These are phyloP conservation scores for Tylopilus balloui DNA, from an alignment of 768 basidiomycete genomes.

Conservation along the genomic window DNA sequence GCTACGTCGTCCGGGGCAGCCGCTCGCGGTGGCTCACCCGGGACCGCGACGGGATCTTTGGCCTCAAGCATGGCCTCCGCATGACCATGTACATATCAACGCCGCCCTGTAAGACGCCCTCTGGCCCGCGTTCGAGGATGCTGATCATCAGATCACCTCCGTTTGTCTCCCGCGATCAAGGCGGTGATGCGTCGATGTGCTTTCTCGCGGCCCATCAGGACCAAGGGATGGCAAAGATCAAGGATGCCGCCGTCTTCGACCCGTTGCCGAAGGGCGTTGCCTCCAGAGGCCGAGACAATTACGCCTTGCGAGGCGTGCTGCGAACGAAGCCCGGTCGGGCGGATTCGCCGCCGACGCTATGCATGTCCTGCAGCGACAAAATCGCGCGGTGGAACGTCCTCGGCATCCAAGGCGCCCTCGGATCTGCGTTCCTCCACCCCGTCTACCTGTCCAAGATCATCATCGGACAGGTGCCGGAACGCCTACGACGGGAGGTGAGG, in stretches of 20 bases:
- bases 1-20: slow-evolving; percentile 16
- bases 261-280: slow-evolving; percentile 36
- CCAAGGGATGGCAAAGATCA: slow-evolving; percentile 63
- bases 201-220: slow-evolving; percentile 75
- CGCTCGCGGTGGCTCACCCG: slow-evolving; percentile 49
- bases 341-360: slow-evolving; percentile 77
- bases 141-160: slow-evolving; percentile 1
- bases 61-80: slow-evolving; percentile 42
- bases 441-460: slow-evolving; percentile 64
- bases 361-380: slow-evolving; percentile 95
- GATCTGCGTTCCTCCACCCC: slow-evolving; percentile 49
- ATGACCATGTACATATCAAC: slow-evolving; percentile 77
- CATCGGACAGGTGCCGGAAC: slow-evolving; percentile 62
- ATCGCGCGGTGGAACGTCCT: slow-evolving; percentile 82
- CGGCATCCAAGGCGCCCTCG: slow-evolving; percentile 83
- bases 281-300: slow-evolving; percentile 78
- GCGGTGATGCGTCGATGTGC: slow-evolving; percentile 86
- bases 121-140: slow-evolving; percentile 45
- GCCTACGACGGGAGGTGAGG: slow-evolving; percentile 37
- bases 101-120: slow-evolving; percentile 44
- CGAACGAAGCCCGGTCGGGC: slow-evolving; percentile 94
- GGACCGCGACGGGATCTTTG: slow-evolving; percentile 38
- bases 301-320: slow-evolving; percentile 66
- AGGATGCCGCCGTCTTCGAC: slow-evolving; percentile 42
- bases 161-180: slow-evolving; percentile 37